Percentiles rank a stretch among this genome's conserved stretches.
phyloP scores from a whole-genome alignment of 75 land plant genomes.

The Pinus tabuliformis region DNA sequence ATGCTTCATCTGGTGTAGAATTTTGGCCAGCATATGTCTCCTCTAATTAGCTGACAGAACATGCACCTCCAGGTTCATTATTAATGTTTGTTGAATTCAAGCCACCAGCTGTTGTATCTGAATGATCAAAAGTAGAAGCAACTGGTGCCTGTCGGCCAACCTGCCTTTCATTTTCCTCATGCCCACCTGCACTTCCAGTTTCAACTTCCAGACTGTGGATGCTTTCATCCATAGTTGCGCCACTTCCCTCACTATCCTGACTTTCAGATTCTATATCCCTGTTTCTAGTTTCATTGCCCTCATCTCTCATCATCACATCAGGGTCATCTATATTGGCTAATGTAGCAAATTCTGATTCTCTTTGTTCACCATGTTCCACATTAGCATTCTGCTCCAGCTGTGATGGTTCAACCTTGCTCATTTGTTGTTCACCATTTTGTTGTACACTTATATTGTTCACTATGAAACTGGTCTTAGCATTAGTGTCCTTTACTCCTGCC shows the following conservation, averaged over 20 bases:
- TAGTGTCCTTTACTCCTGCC: background rate
- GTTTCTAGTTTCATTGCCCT: constrained; percentile 27
- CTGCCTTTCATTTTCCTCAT: constrained; percentile 34
- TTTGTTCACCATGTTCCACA: constrained; percentile 1
- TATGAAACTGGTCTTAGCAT: background rate
- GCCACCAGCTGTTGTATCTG: constrained; percentile 8
- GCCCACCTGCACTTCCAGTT: constrained; percentile 53
- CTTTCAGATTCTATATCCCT: constrained; percentile 40
- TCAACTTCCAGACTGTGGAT: constrained; percentile 51
- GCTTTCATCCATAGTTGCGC: constrained; percentile 52
- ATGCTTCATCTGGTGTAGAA: constrained; percentile 18
- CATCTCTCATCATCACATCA: constrained; percentile 48
- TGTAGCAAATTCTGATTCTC: background rate
- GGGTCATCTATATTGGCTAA: constrained; percentile 12
- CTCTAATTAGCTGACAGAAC: constrained; percentile 29
- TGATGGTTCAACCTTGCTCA: background rate
- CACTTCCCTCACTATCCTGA: constrained; percentile 56
- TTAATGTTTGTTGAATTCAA: constrained; percentile 23
- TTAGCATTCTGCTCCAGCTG: constrained; percentile 8
- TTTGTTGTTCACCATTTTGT: constrained; percentile 2
- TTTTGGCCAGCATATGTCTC: constrained; percentile 16
- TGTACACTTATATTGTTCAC: background rate
- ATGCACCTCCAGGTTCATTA: constrained; percentile 54
- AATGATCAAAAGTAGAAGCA: constrained; percentile 8
- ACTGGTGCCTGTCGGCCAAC: constrained; percentile 12